phyloP scores from a whole-genome alignment of 345 rosid species.

The Streptanthus diversifolius region DNA sequence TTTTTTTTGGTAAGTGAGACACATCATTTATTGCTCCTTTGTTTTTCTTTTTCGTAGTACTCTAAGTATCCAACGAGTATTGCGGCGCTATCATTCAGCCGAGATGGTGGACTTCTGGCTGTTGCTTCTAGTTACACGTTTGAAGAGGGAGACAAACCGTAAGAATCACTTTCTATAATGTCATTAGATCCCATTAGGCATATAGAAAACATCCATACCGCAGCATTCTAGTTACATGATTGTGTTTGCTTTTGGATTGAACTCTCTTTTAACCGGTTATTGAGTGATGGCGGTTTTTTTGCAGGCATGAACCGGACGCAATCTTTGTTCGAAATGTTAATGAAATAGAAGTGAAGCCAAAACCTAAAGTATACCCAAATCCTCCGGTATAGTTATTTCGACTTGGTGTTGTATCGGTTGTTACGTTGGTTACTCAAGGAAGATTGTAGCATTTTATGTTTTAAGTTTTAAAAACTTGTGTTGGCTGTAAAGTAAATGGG shows the following conservation, averaged over 20 bases:
- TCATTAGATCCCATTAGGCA: background rate
- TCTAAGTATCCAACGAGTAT: slow-evolving; percentile 86
- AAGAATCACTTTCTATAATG: slow-evolving; percentile 26
- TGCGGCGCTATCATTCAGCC: slow-evolving; percentile 88
- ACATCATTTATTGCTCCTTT: background rate
- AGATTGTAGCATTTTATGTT: background rate
- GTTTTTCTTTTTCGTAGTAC: slow-evolving; percentile 45
- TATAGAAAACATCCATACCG: background rate
- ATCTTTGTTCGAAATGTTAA: slow-evolving; percentile 81
- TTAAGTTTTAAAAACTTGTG: background rate
- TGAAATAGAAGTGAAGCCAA: slow-evolving; percentile 67
- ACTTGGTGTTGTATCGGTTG: background rate
- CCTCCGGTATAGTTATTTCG: slow-evolving; percentile 47
- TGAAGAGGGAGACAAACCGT: slow-evolving; percentile 97
- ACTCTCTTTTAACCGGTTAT: background rate
- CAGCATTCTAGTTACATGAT: background rate
- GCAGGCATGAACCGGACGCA: slow-evolving; percentile 92
- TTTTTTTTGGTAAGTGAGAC: background rate
- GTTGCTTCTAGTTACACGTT: slow-evolving; percentile 93
- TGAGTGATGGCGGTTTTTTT: background rate
- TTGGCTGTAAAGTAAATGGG: slow-evolving; percentile 19
- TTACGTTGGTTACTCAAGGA: background rate
- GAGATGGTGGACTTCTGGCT: slow-evolving; percentile 89
- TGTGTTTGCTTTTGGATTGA: background rate
- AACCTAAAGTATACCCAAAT: slow-evolving; percentile 73